Evolutionary conservation across 129 eudicot genomes (phyloP), one percentile per base, ranked within the genome.

Genomic region (Chrysanthemum seticuspe): DNA sequence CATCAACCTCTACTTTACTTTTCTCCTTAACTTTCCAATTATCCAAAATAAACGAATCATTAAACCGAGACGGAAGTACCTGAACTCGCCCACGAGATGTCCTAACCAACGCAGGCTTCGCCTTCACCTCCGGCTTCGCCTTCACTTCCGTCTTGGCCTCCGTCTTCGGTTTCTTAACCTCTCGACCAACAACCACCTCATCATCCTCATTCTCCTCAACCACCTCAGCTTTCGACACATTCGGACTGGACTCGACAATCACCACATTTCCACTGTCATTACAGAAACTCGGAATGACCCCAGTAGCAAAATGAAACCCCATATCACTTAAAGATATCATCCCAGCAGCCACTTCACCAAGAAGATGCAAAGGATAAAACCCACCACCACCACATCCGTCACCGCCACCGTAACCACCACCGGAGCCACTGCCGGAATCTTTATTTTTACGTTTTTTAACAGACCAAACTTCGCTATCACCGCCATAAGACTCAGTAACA

Each of bases 31-130:
- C 47, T 91, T 88, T 95, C 99, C 99, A 95, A 77, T 95, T 86
- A 83, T 88, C 99, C 0, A 95, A 80, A 60, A 95, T 70, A 40
- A 40, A 40, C 0, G 99, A 95, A 79, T 95, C 99, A 70, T 88
- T 95, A 68, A 86, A 95, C 34, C 90, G 77, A 51, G 99, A 95
- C 10, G 99, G 99, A 45, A 90, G 82, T 55, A 87, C 99, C 94
- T 95, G 99, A 66, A 91, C 97, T 47, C 97, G 83, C 11, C 99
- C 99, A 27, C 99, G 49, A 11, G 97, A 88, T 15, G 99, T 94
- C 80, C 96, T 86, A 44, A 94, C 96, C 84, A 94, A 71, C 47
- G 99, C 87, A 48, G 98, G 97, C 81, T 87, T 70, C 27, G 95
- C 69, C 64, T 40, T 40, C 47, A 40, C 47, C 10, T 40, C 47